Evolutionary conservation across 75 land plant species (phyloP), one percentile per base, ranked within the genome.

Genomic region (Pinus taeda): DNA sequence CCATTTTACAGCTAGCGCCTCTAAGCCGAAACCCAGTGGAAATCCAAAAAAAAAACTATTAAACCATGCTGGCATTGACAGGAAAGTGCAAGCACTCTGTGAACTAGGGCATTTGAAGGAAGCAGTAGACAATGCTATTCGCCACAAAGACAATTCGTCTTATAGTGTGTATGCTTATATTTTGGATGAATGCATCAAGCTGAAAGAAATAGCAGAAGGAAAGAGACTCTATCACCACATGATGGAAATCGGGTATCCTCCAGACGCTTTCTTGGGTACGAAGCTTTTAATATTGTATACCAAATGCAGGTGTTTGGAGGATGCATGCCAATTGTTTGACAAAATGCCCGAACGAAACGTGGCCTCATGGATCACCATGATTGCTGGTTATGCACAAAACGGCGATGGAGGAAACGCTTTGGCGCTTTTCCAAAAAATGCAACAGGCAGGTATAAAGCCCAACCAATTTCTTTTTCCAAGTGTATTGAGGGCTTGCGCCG

Each of bases 281-380:
- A 59, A 59, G 17, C 83, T 78, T 15, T 30, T 81, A 15, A 69
- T 20, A 14, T 59, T 73, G 66, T 79, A 81, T 79, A 57, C 49
- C 15, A 72, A 72, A 70, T 60, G 66, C 71, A 75, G 83, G 29
- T 71, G 59, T 57, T 39, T 81, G 75, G 5, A 7, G 22, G 83
- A 79, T 53, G 83, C 83, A 37, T 24, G 81, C 56, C 64, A 57
- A 17, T 67, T 81, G 18, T 81, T 81, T 64, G 75, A 81, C 26
- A 57, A 36, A 45, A 81, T 81, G 83, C 75, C 62, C 9, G 15
- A 81, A 82, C 59, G 71, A 74, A 61, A 79, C 72, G 73, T 66
- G 3, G 36, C 71, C 20, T 61, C 58, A 45, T 81, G 83, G 82
- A 71, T 17, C 33, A 57, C 45, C 15, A 78, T 81, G 81, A 59